Conservation (phyloP, 805 yeast species). For the Kodamaea kakaduensis region DNA sequence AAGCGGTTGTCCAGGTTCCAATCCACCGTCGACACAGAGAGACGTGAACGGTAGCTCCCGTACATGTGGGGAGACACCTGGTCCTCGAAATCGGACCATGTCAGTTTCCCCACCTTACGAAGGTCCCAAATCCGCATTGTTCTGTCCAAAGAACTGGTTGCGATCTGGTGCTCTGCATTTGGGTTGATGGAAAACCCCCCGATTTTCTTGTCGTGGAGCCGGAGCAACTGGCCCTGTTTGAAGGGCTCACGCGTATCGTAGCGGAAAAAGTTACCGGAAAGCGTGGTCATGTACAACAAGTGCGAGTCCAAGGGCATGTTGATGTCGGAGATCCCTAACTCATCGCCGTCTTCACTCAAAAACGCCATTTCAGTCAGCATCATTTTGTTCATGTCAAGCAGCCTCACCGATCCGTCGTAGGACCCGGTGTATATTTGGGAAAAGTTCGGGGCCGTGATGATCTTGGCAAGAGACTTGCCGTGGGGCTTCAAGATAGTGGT, state of each 20-base stretch:
- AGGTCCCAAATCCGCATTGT: slow-evolving; percentile 85
- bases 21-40: slow-evolving; percentile 81
- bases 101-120: slow-evolving; percentile 40
- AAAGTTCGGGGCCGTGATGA: slow-evolving; percentile 48
- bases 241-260: slow-evolving; percentile 59
- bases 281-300: slow-evolving; percentile 66
- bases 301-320: slow-evolving; percentile 37
- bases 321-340: slow-evolving; percentile 71
- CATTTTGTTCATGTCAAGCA: slow-evolving; percentile 60
- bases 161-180: slow-evolving; percentile 54
- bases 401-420: slow-evolving; percentile 84
- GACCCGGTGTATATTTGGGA: slow-evolving; percentile 64
- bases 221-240: slow-evolving; percentile 32
- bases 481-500: slow-evolving; percentile 70
- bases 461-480: slow-evolving; percentile 64
- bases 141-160: slow-evolving; percentile 87
- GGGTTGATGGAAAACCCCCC: slow-evolving; percentile 89
- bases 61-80: slow-evolving; percentile 45
- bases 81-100: slow-evolving; percentile 58
- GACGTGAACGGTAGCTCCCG: slow-evolving; percentile 66
- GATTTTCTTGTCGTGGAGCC: slow-evolving; percentile 85
- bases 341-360: slow-evolving; percentile 44
- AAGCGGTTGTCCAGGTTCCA: slow-evolving; percentile 68
- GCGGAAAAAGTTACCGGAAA: slow-evolving; percentile 74
- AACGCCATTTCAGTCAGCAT: slow-evolving; percentile 49